Evolutionary conservation across 2,329 filamentous ascomycete genomes (phyloP).

Genomic region (Magnaporthiopsis poae): DNA sequence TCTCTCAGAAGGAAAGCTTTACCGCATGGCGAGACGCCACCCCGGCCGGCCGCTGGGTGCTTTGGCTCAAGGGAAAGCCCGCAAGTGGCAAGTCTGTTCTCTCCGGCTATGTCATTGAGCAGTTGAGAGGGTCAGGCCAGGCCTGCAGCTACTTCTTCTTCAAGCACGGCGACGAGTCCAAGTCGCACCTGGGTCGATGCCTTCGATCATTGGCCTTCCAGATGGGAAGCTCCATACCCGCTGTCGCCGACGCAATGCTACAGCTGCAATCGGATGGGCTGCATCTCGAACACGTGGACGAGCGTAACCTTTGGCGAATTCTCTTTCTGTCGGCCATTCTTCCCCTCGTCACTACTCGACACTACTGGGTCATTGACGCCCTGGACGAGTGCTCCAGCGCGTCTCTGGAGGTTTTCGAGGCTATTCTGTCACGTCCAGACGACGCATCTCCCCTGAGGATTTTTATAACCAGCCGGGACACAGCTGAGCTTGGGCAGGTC

Average conservation of each 20-base stretch:
- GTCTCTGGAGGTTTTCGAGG: slow-evolving; percentile 13
- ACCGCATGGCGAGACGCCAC: slow-evolving; percentile 13
- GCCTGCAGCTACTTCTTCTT: slow-evolving; percentile 26
- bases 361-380: slow-evolving; percentile 26
- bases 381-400: slow-evolving; percentile 23
- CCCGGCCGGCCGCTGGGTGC: slow-evolving; percentile 6
- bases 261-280: slow-evolving; percentile 14
- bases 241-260: slow-evolving; percentile 13
- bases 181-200: slow-evolving; percentile 17
- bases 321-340: slow-evolving; percentile 21
- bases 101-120: slow-evolving; percentile 18
- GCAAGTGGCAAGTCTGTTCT: slow-evolving; percentile 25
- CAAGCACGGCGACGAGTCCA: slow-evolving; percentile 19
- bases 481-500: slow-evolving; percentile 7
- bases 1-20: slow-evolving; percentile 11
- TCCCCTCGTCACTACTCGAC: slow-evolving; percentile 8
- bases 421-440: slow-evolving; percentile 15
- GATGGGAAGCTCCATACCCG: slow-evolving; percentile 19
- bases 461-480: slow-evolving; percentile 17
- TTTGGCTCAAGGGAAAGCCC: slow-evolving; percentile 24
- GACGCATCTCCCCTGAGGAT: slow-evolving; percentile 14
- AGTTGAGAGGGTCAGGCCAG: slow-evolving; percentile 12
- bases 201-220: slow-evolving; percentile 25
- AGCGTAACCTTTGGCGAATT: slow-evolving; percentile 18
- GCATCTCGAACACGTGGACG: slow-evolving; percentile 15